These are phyloP conservation scores for Pichia gijzeniarum DNA, from an alignment of 805 yeast genomes.

Conservation along the genomic window DNA sequence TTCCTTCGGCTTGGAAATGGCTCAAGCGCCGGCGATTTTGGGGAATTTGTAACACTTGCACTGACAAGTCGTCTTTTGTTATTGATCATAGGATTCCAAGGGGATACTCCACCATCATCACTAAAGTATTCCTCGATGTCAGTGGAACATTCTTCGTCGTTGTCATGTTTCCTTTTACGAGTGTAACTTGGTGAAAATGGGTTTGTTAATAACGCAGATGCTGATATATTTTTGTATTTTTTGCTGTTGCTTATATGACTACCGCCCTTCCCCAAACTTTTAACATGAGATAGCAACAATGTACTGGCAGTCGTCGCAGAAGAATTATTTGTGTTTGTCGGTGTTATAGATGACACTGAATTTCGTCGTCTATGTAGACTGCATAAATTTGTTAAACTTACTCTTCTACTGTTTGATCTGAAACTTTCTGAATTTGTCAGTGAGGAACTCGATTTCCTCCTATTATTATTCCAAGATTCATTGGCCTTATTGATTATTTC, in stretches of 20 bases:
- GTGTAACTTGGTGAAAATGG: constrained; percentile 1
- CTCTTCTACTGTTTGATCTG: constrained; percentile 9
- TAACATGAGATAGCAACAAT: background rate
- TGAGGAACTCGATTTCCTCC: constrained; percentile 16
- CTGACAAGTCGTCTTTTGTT: constrained; percentile 13
- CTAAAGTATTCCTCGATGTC: constrained; percentile 9
- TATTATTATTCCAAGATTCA: constrained; percentile 31
- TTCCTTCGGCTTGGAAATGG: constrained; percentile 18
- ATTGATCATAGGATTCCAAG: constrained; percentile 7
- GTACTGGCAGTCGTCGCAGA: background rate
- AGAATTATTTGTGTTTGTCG: constrained; percentile 4
- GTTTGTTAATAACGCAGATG: background rate
- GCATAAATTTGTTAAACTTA: constrained; percentile 3
- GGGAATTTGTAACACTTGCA: constrained; percentile 15
- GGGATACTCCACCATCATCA: constrained; percentile 9
- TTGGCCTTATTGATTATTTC: constrained; percentile 33
- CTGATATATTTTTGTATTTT: background rate
- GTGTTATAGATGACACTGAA: constrained; percentile 3
- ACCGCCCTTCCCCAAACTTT: background rate
- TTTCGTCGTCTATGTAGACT: background rate
- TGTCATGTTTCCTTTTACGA: constrained; percentile 5
- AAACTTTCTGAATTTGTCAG: constrained; percentile 11
- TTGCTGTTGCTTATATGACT: background rate
- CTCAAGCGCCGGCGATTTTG: constrained; percentile 11
- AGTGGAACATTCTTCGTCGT: constrained; percentile 5